A percentile compares a stretch with the other conserved stretches of the same genome.
phyloP scores from a whole-genome alignment of 345 rosid species.

The Ceriops zippeliana region DNA sequence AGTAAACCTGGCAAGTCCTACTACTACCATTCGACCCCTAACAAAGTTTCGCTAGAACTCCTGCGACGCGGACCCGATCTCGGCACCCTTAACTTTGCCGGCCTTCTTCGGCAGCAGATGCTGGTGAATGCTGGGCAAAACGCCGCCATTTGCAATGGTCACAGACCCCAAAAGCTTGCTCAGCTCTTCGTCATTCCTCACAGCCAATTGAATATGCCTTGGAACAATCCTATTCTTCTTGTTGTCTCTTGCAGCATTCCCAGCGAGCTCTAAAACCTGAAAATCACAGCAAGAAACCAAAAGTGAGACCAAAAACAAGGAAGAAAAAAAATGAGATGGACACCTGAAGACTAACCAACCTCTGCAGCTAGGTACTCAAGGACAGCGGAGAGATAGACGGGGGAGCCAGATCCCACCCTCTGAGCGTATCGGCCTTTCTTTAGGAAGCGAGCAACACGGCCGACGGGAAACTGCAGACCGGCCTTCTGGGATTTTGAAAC shows the following conservation, averaged over 20 bases:
- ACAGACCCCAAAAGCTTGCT: slow-evolving; percentile 23
- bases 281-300: not conserved
- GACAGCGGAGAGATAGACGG: slow-evolving; percentile 23
- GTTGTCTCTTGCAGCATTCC: slow-evolving; percentile 25
- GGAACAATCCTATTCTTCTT: slow-evolving; percentile 25
- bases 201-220: slow-evolving; percentile 22
- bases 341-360: not conserved
- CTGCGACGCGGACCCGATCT: slow-evolving; percentile 15
- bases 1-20: too few species aligned
- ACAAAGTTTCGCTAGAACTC: slow-evolving; percentile 4
- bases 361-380: slow-evolving; percentile 28
- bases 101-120: slow-evolving; percentile 19
- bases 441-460: slow-evolving; percentile 21
- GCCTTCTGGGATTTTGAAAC: slow-evolving; percentile 15
- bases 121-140: slow-evolving; percentile 20
- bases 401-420: slow-evolving; percentile 24
- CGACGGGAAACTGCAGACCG: slow-evolving; percentile 26
- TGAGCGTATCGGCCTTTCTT: slow-evolving; percentile 17
- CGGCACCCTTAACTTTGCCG: slow-evolving; percentile 11
- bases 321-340: not conserved
- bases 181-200: slow-evolving; percentile 23
- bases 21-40: not conserved
- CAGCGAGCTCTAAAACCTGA: slow-evolving; percentile 26
- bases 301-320: not conserved
- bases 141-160: slow-evolving; percentile 24